A percentile compares a stretch with the other conserved stretches of the same genome.
Conservation (phyloP, 768 basidiomycete genomes). For the Leccinellum albellum region DNA sequence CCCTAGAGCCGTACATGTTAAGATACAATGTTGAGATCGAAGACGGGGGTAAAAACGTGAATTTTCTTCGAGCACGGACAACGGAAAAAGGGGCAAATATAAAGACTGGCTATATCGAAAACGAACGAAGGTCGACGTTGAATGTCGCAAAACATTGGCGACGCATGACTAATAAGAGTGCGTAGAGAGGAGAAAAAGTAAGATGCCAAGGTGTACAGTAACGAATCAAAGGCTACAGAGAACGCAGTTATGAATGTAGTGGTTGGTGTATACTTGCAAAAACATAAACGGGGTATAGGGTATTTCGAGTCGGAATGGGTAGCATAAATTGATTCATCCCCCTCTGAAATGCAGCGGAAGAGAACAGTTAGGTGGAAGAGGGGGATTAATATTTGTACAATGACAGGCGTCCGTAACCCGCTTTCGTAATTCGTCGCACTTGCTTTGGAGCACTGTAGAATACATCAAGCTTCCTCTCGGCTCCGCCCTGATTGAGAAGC, state of each 20-base stretch:
- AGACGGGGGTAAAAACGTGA: background rate
- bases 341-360: constrained; percentile 34
- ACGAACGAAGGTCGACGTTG: constrained; percentile 9
- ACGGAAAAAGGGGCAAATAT: background rate
- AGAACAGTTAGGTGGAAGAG: constrained; percentile 37
- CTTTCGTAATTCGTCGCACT: constrained; percentile 47
- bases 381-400: constrained; percentile 38
- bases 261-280: constrained; percentile 26
- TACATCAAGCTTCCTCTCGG: constrained; percentile 5
- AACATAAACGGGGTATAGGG: constrained; percentile 24
- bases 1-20: constrained; percentile 9
- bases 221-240: constrained; percentile 25
- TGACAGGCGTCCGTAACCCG: constrained; percentile 48
- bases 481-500: constrained; percentile 5
- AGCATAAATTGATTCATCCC: constrained; percentile 16
- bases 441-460: constrained; percentile 42
- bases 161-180: constrained; percentile 11
- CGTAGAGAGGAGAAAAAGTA: background rate
- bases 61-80: constrained; percentile 4
- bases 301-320: constrained; percentile 4
- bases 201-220: constrained; percentile 24
- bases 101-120: background rate
- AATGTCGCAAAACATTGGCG: constrained; percentile 10
- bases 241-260: constrained; percentile 28
- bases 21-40: constrained; percentile 12